These are phyloP conservation scores for Penicillium desertorum DNA, from an alignment of 495 filamentous ascomycete genomes.

Conservation along the genomic window DNA sequence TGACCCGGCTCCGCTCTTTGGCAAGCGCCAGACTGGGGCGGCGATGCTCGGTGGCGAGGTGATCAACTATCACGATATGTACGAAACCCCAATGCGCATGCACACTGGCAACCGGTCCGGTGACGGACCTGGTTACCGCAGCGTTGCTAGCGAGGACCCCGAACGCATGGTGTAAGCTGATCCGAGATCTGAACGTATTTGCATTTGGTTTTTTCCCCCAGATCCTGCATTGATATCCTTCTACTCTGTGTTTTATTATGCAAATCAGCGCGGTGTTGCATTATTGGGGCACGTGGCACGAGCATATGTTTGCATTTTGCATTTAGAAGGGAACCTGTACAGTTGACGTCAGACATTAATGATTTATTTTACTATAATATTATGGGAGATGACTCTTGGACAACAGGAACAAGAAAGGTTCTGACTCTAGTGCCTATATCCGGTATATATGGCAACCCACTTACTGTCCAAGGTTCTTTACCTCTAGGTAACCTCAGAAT, in stretches of 20 bases:
- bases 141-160: constrained; percentile 43
- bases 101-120: constrained; percentile 36
- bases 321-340: constrained; percentile 29
- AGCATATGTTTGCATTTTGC: constrained; percentile 20
- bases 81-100: constrained; percentile 75
- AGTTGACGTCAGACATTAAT: constrained; percentile 28
- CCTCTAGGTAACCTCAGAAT: background rate
- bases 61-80: constrained; percentile 86
- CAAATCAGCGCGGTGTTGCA: constrained; percentile 28
- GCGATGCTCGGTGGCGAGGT: constrained; percentile 73
- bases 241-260: constrained; percentile 12
- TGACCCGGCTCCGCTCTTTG: constrained; percentile 80
- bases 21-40: constrained; percentile 66
- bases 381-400: background rate
- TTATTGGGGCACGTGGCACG: constrained; percentile 22
- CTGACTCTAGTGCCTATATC: background rate
- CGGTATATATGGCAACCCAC: background rate
- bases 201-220: background rate
- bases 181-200: constrained; percentile 7
- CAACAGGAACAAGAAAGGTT: background rate
- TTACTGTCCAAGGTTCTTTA: background rate
- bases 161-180: constrained; percentile 30
- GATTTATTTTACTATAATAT: constrained; percentile 2
- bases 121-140: constrained; percentile 35
- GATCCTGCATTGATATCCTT: constrained; percentile 10